phyloP scores from a whole-genome alignment of 2,329 filamentous ascomycete genomes.

The Calonectria pseudoturangicola region DNA sequence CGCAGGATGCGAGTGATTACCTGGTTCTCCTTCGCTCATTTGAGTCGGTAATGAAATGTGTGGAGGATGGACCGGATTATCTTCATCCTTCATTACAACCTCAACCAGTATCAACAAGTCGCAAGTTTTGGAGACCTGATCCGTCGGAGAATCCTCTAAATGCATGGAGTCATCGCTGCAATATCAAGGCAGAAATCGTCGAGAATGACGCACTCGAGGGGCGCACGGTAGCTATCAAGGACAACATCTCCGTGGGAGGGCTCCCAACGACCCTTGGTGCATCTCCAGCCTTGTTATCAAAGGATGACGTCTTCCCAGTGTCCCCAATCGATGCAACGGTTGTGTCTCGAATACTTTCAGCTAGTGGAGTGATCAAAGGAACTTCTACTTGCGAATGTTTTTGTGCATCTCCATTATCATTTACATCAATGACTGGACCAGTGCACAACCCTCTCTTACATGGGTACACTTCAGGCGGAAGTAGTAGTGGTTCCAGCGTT shows the following conservation, averaged over 20 bases:
- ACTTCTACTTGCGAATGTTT: slow-evolving; percentile 56
- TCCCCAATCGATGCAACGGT: slow-evolving; percentile 47
- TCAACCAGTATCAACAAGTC: slow-evolving; percentile 27
- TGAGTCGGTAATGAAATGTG: slow-evolving; percentile 52
- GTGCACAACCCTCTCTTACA: slow-evolving; percentile 54
- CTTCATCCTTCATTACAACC: slow-evolving; percentile 51
- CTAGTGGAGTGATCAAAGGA: slow-evolving; percentile 53
- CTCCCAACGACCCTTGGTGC: slow-evolving; percentile 53
- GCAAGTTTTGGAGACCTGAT: slow-evolving; percentile 49
- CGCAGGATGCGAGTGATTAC: slow-evolving; percentile 55
- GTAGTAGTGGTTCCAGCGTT: slow-evolving; percentile 57
- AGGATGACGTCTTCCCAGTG: slow-evolving; percentile 41
- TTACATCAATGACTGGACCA: slow-evolving; percentile 54
- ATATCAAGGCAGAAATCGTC: slow-evolving; percentile 42
- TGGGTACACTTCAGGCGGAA: slow-evolving; percentile 55
- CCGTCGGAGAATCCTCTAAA: slow-evolving; percentile 57
- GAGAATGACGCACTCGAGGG: slow-evolving; percentile 42
- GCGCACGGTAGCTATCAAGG: slow-evolving; percentile 53
- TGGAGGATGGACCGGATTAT: slow-evolving; percentile 55
- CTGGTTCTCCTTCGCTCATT: slow-evolving; percentile 52
- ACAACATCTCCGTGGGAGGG: slow-evolving; percentile 56
- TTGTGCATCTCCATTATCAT: slow-evolving; percentile 55
- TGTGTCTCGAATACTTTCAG: slow-evolving; percentile 52
- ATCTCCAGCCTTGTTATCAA: slow-evolving; percentile 26
- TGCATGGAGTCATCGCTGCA: slow-evolving; percentile 59